Base-by-base conservation (phyloP, 2,329 filamentous ascomycete species). In the Hymenotorrendiella dingleyae region DNA sequence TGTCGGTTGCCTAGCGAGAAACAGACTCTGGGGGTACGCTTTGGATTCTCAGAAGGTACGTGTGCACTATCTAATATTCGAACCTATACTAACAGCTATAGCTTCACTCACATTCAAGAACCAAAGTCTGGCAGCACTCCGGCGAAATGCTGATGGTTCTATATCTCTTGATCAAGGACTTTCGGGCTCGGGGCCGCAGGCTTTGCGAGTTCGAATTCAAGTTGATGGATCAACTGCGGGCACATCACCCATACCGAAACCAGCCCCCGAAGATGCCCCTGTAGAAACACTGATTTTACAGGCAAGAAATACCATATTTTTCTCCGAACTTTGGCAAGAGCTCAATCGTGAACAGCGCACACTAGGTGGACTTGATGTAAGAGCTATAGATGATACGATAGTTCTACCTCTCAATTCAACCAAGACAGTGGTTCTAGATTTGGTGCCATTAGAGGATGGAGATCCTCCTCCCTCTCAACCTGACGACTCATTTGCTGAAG, bases 281-380 rank as follows among this genome's bases (percentile, higher is more conserved):
- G 67, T 90, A 7, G 79, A 87, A 52, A 71, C 78, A 22, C 74
- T 81, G 8, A 85, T 94, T 23, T 76, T 82, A 14, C 78, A 86
- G 54, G 84, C 86, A 2, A 75, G 86, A 43, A 84, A 93, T 62
- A 87, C 84, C 37, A 72, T 91, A 16, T 89, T 86, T 55, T 80
- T 86, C 21, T 82, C 90, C 58, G 93, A 98, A 60, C 68, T 98
- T 2, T 96, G 89, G 74, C 82, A 94, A 54, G 93, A 98, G 64
- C 71, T 97, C 46, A 82, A 83, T 40, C 76, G 87, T 14, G 93
- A 98, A 64, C 81, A 85, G 0, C 82, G 89, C 12, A 73, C 74
- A 0, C 69, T 95, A 17, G 73, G 82, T 3, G 79, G 81, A 9
- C 81, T 86, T 47, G 78, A 82, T 8, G 82, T 96, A 10, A 74